A percentile compares a stretch with the other conserved stretches of the same genome.
Conservation (phyloP, 306 rosid genomes). For the Corylus americana region DNA sequence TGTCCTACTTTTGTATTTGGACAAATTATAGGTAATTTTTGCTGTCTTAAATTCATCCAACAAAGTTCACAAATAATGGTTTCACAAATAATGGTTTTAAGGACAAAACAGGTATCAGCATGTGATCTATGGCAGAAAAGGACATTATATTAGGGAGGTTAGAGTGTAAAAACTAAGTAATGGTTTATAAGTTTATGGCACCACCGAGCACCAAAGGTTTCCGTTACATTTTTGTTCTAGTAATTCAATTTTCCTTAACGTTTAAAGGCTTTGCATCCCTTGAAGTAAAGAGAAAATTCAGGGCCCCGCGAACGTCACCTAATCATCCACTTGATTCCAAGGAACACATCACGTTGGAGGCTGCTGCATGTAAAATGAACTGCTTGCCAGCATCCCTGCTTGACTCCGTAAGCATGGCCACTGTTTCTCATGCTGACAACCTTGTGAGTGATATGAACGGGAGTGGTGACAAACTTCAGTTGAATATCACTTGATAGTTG, state of each 20-base stretch:
- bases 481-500: constrained; percentile 11
- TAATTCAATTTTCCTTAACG: constrained; percentile 49
- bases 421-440: constrained; percentile 33
- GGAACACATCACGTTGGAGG: constrained; percentile 37
- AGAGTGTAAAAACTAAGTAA: not conserved
- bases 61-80: not conserved
- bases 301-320: constrained; percentile 77
- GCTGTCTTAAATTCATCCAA: not conserved
- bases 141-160: not conserved
- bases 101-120: not conserved
- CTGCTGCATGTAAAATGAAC: constrained; percentile 33
- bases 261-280: constrained; percentile 87
- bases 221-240: not conserved
- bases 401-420: constrained; percentile 31
- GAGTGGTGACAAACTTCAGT: constrained; percentile 23
- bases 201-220: not conserved
- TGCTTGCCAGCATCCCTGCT: constrained; percentile 32
- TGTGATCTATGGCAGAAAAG: not conserved
- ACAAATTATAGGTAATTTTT: not conserved
- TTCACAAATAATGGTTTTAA: not conserved
- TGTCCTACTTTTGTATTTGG: not conserved
- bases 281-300: constrained; percentile 86
- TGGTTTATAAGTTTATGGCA: not conserved
- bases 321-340: constrained; percentile 42
- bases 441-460: constrained; percentile 37